phyloP scores from a whole-genome alignment of 805 yeast species.

The Candida ulmi region DNA sequence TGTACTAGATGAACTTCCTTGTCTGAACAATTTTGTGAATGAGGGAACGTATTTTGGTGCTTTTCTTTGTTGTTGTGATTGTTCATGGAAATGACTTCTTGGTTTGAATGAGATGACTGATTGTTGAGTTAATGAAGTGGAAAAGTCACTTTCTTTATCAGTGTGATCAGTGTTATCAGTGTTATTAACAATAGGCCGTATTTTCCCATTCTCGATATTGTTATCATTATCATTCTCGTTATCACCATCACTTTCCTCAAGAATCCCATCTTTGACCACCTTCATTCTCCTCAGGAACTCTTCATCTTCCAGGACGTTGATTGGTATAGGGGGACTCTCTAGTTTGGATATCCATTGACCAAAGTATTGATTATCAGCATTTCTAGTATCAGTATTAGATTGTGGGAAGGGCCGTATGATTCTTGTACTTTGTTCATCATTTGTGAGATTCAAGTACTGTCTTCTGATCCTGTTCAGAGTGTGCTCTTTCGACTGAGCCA shows the following conservation, averaged over 20 bases:
- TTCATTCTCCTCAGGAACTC: constrained; percentile 8
- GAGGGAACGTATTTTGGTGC: constrained; percentile 12
- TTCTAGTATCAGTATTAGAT: constrained; percentile 4
- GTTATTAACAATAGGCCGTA: not conserved
- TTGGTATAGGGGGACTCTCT: constrained; percentile 26
- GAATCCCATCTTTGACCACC: not conserved
- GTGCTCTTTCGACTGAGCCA: constrained; percentile 7
- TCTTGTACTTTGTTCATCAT: constrained; percentile 21
- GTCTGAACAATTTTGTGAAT: constrained; percentile 20
- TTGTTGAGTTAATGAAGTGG: too few species aligned
- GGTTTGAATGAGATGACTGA: too few species aligned
- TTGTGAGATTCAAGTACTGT: constrained; percentile 13
- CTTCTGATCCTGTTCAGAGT: constrained; percentile 18
- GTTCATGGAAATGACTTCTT: too few species aligned
- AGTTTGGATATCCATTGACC: constrained; percentile 10
- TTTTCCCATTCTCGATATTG: not conserved
- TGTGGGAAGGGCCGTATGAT: constrained; percentile 17
- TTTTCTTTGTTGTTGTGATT: too few species aligned
- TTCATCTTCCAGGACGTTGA: constrained; percentile 20
- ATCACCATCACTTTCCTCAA: constrained; percentile 6
- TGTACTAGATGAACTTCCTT: constrained; percentile 15
- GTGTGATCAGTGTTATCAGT: not conserved
- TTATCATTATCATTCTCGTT: constrained; percentile 3
- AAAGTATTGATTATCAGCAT: too few species aligned
- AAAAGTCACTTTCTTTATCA: too few species aligned